Conservation (phyloP, 768 basidiomycete species). For the Hortiboletus campestris region DNA sequence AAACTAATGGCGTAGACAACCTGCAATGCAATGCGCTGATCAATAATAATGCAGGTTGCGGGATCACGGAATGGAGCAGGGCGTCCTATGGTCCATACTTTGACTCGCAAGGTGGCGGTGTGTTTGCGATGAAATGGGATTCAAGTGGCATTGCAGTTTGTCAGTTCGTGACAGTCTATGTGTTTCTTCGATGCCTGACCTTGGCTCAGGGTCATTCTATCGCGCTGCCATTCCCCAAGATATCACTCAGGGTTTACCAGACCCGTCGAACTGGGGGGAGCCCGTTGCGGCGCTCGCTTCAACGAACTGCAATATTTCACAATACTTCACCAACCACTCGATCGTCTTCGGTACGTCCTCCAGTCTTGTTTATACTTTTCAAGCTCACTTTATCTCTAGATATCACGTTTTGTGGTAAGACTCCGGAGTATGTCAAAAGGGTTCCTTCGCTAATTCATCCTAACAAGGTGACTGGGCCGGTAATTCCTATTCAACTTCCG, state of each 20-base stretch:
- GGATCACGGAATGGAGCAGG: constrained; percentile 73
- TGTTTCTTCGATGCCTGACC: constrained; percentile 2
- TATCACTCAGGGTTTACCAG: constrained; percentile 56
- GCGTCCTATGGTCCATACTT: constrained; percentile 84
- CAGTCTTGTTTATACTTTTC: not conserved
- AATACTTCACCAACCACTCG: constrained; percentile 66
- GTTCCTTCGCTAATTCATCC: constrained; percentile 5
- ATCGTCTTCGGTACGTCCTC: constrained; percentile 66
- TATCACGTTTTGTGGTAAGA: constrained; percentile 77
- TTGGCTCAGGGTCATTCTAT: constrained; percentile 71
- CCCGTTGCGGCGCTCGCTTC: constrained; percentile 63
- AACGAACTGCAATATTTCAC: constrained; percentile 51
- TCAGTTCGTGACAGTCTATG: constrained; percentile 34
- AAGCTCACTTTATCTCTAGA: constrained; percentile 42
- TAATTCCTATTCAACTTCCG: constrained; percentile 70
- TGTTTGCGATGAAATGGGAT: constrained; percentile 91
- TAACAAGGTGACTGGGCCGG: constrained; percentile 78
- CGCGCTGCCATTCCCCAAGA: constrained; percentile 73
- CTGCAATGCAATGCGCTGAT: constrained; percentile 52
- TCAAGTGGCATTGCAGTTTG: constrained; percentile 71
- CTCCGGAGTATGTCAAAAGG: not conserved
- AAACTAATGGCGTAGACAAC: constrained; percentile 49
- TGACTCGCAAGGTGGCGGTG: constrained; percentile 76
- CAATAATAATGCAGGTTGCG: constrained; percentile 70
- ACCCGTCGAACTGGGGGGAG: constrained; percentile 65